These are phyloP conservation scores for Paulownia fortunei DNA, from an alignment of 257 asterid species.

Conservation along the genomic window DNA sequence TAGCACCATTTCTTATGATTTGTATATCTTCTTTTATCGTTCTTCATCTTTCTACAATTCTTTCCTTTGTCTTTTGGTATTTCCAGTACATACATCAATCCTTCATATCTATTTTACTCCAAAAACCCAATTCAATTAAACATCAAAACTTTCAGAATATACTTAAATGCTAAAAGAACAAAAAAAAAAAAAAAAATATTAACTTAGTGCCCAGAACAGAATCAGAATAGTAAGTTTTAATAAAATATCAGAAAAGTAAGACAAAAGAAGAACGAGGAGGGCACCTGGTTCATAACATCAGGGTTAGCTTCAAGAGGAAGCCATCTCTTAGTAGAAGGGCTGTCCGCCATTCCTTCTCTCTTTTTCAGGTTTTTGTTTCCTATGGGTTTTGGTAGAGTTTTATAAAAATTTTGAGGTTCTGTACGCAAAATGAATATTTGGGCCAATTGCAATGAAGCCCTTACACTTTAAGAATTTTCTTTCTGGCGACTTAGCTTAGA, in stretches of 20 bases:
- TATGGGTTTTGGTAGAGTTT: slow-evolving; percentile 13
- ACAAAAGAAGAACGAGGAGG: not conserved
- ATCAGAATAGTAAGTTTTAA: not conserved
- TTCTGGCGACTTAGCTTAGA: too few relatives aligned
- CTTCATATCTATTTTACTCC: not conserved
- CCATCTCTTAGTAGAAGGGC: slow-evolving; percentile 76
- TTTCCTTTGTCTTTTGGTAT: not conserved
- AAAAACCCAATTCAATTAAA: not conserved
- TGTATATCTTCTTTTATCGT: not conserved
- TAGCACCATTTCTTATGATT: not conserved
- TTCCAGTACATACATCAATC: slow-evolving; percentile 9
- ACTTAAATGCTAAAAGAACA: not conserved
- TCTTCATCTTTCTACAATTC: not conserved
- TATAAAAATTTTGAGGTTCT: not conserved
- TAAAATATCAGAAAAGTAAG: not conserved
- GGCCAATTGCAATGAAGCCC: not conserved
- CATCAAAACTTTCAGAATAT: not conserved
- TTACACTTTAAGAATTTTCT: not conserved
- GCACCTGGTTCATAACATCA: slow-evolving; percentile 95
- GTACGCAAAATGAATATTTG: not conserved
- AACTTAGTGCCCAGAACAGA: not conserved
- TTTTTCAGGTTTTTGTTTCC: slow-evolving; percentile 5
- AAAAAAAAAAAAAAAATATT: not conserved
- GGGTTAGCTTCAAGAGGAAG: slow-evolving; percentile 99
- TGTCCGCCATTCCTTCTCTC: slow-evolving; percentile 54